Base-by-base conservation (phyloP, 495 filamentous ascomycete species). In the Pyrenula massariospora region DNA sequence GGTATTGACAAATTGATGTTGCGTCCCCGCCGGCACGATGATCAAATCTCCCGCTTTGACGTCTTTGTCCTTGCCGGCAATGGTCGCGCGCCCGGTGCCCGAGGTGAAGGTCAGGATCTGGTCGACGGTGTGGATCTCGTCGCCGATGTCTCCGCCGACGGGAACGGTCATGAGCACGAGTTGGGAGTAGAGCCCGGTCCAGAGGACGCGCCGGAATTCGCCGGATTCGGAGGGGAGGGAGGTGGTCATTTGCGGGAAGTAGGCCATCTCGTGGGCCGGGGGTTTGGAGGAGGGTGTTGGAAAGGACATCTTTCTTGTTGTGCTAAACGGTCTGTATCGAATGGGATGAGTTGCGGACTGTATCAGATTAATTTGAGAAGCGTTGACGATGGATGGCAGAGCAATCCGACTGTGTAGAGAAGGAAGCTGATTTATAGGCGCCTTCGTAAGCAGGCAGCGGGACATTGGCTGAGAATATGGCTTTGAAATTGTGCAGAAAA, bases 1-100 rank as follows among this genome's bases (percentile, higher is more conserved):
- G 20, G 69, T 79, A 58, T 83, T 85, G n/a, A 84, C 65, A 60
- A 86, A 85, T 61, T 85, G 81, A 62, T 86, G 83, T 66, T 84
- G 78, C 11, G 82, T 84, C 0, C 82, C 81, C 0, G 82, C 82
- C 0, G 83, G 82, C 3, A 86, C 82, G 49, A 84, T 74, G 56
- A 85, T 77, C 56, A 84, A 73, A 58, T 84, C 82, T 24, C 77
- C 76, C 1, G 79, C 79, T 52, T 77, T 74, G 54, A 85, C 70
- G 25, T 73, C 66, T 52, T 84, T 79, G 53, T 84, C 79, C 52
- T 77, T 75, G 20, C 80, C 80, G 22, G 74, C 77, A 2, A 84
- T 77, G 5, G 77, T 81, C 2, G 81, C 81, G 51, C 72, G 75
- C 10, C 76, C 80, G 12, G 56, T 68, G 20, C 83, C 82, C 19